Evolutionary conservation across 2,329 filamentous ascomycete species (phyloP).

Genomic region (Canariomyces notabilis): DNA sequence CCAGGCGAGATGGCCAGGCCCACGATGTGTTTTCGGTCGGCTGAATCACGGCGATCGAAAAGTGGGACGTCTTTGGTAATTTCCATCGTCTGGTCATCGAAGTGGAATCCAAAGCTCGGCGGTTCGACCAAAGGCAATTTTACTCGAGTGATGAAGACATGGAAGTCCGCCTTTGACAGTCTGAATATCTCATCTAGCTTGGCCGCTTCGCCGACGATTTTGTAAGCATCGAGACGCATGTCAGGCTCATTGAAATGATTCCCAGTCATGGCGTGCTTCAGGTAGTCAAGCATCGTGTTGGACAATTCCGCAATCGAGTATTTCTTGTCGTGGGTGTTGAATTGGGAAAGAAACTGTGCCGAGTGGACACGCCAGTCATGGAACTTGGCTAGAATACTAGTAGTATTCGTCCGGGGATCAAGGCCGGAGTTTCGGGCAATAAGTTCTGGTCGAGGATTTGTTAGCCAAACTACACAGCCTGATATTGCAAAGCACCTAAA

Average conservation of each 20-base stretch:
- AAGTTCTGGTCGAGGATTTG: not conserved
- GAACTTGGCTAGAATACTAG: not conserved
- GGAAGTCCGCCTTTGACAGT: conserved; percentile 9
- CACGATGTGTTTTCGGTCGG: not conserved
- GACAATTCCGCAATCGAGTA: not conserved
- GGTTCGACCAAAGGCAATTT: not conserved
- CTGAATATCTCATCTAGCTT: conserved; percentile 10
- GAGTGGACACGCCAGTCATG: conserved; percentile 17
- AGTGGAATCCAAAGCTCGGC: conserved; percentile 2
- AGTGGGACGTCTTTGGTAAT: not conserved
- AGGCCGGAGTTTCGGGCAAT: not conserved
- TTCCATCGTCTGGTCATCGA: conserved; percentile 13
- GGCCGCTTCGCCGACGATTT: conserved; percentile 1
- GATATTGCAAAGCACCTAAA: no score
- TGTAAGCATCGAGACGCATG: not conserved
- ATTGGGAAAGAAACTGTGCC: conserved; percentile 3
- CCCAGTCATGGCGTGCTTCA: not conserved
- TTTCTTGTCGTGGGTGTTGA: not conserved
- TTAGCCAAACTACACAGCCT: no score
- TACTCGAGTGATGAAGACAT: conserved; percentile 10
- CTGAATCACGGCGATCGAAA: not conserved
- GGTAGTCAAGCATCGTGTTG: not conserved
- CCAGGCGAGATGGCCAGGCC: conserved; percentile 12
- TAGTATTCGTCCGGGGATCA: not conserved
- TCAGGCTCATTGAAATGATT: not conserved